phyloP scores from a whole-genome alignment of 2,329 filamentous ascomycete species.

The Fusarium longipes region DNA sequence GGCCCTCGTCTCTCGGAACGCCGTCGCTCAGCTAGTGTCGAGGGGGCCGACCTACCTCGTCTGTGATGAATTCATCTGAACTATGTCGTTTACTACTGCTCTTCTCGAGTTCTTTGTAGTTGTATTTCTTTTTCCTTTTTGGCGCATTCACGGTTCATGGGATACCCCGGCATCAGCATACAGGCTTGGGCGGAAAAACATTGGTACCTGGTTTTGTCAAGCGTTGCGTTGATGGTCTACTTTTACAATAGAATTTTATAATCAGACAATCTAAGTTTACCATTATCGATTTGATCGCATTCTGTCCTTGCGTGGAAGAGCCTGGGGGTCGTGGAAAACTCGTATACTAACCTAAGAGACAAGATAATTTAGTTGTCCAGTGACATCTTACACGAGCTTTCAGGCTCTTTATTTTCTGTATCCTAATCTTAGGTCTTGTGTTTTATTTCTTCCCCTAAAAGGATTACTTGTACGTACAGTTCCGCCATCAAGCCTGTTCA shows the following conservation, averaged over 20 bases:
- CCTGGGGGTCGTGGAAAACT: too few species aligned
- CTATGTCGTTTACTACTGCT: not conserved
- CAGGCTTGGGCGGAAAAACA: conserved; percentile 23
- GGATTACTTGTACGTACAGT: too few species aligned
- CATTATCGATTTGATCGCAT: not conserved
- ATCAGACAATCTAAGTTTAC: conserved; percentile 8
- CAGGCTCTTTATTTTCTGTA: too few species aligned
- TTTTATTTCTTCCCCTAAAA: too few species aligned
- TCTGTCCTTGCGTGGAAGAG: not conserved
- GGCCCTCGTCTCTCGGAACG: conserved; percentile 50
- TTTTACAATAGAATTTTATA: conserved; percentile 11
- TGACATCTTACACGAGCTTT: too few species aligned
- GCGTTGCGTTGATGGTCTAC: conserved; percentile 4
- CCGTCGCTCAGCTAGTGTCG: conserved; percentile 53
- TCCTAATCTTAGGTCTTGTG: too few species aligned
- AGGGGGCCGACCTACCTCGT: conserved; percentile 53
- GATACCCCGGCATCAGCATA: conserved; percentile 40
- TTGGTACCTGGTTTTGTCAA: conserved; percentile 7
- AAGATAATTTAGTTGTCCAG: too few species aligned
- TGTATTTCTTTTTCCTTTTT: conserved; percentile 6
- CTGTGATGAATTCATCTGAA: conserved; percentile 42
- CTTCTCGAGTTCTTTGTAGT: not conserved
- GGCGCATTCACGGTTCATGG: conserved; percentile 36
- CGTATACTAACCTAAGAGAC: too few species aligned
- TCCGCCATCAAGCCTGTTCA: not conserved